A percentile compares a stretch with the other conserved stretches of the same genome.
These are phyloP conservation scores for Suillus bovinus DNA, from an alignment of 768 basidiomycete genomes.

Conservation along the genomic window DNA sequence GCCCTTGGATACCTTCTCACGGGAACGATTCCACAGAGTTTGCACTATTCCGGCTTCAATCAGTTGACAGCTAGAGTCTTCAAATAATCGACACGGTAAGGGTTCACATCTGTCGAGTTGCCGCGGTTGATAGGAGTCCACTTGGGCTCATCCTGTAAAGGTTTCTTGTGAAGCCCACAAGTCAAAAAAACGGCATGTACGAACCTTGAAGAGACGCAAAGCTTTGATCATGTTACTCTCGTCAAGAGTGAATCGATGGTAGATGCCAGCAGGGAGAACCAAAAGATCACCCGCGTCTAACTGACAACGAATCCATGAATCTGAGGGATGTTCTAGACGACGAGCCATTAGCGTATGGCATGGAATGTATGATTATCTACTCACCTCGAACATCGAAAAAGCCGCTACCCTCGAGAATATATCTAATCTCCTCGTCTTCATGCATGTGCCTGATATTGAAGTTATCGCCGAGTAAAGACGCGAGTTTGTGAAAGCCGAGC, in stretches of 20 bases:
- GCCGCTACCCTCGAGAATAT: conserved; percentile 80
- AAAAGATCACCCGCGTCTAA: conserved; percentile 80
- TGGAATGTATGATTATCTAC: conserved; percentile 19
- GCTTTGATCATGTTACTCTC: conserved; percentile 70
- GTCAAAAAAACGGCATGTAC: conserved; percentile 9
- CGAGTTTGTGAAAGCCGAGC: conserved; percentile 18
- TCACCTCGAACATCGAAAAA: conserved; percentile 90
- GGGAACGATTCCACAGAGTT: background rate
- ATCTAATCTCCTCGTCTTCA: conserved; percentile 95
- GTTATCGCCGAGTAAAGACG: background rate
- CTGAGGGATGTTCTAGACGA: conserved; percentile 55
- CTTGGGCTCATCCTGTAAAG: conserved; percentile 80
- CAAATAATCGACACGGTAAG: conserved; percentile 62
- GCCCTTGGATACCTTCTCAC: background rate
- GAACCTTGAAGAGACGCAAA: conserved; percentile 82
- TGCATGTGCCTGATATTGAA: conserved; percentile 72
- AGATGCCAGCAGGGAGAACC: conserved; percentile 87
- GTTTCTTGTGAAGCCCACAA: background rate
- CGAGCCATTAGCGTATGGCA: background rate
- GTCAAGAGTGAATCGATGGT: conserved; percentile 94
- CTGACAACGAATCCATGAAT: conserved; percentile 82
- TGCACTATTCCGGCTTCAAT: background rate
- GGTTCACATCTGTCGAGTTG: conserved; percentile 61
- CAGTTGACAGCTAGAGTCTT: conserved; percentile 43
- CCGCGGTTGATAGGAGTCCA: conserved; percentile 81